phyloP scores from a whole-genome alignment of 73 alveolate species.

The Breviolum minutum region DNA sequence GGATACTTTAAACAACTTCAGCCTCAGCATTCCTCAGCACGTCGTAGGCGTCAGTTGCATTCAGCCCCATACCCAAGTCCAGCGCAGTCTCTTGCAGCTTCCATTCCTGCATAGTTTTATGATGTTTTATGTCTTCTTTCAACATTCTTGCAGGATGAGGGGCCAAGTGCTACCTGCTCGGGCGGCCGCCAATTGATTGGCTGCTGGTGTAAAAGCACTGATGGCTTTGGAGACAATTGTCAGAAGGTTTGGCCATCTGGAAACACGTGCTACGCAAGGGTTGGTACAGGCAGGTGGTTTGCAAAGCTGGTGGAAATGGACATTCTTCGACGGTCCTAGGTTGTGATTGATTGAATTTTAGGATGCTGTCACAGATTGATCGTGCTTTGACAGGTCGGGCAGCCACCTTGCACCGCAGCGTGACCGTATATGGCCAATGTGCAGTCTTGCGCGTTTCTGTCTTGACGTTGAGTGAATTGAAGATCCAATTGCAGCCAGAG shows the following conservation, averaged over 20 bases:
- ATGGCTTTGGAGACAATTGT: background rate
- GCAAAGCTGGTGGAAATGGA: too few species aligned
- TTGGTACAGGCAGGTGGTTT: background rate
- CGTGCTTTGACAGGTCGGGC: background rate
- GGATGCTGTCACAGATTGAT: too few species aligned
- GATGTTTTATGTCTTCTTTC: background rate
- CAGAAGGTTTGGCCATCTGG: background rate
- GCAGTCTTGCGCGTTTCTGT: background rate
- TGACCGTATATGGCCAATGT: background rate
- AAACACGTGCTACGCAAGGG: conserved; percentile 2
- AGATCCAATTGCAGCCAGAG: background rate
- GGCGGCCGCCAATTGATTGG: background rate
- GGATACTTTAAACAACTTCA: too few species aligned
- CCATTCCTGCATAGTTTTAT: background rate
- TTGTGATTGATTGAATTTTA: too few species aligned
- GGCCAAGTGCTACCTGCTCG: conserved; percentile 39
- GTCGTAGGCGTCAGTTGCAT: too few species aligned
- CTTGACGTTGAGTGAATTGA: background rate
- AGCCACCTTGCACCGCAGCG: background rate
- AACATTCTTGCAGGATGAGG: background rate
- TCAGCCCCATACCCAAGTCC: too few species aligned
- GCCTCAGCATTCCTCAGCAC: too few species aligned
- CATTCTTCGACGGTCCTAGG: too few species aligned
- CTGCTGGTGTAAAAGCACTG: conserved; percentile 70
- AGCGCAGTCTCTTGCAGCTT: too few species aligned